These are phyloP conservation scores for Tephrocybe sp. DNA, from an alignment of 768 basidiomycete genomes.

Conservation along the genomic window DNA sequence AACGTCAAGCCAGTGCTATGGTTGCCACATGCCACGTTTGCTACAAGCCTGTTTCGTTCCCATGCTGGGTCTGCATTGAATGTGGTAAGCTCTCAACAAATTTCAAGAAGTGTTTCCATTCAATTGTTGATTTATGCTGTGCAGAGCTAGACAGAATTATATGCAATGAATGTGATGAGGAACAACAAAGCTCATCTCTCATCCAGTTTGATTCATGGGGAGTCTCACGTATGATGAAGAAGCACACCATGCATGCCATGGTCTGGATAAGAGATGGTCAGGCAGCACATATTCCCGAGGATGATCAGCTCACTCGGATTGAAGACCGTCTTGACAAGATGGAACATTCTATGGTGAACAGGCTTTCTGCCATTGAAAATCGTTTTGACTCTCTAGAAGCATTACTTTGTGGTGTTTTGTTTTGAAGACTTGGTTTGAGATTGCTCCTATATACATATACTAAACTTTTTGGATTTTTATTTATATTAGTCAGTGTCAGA, in stretches of 20 bases:
- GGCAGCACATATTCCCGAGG: not conserved
- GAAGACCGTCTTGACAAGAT: not conserved
- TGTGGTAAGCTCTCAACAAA: not conserved
- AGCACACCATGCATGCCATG: not conserved
- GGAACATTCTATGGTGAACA: not conserved
- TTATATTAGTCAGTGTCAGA: too few species aligned
- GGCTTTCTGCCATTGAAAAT: not conserved
- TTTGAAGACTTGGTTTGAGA: too few species aligned
- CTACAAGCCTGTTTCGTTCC: not conserved
- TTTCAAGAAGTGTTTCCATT: too few species aligned
- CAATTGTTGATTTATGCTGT: not conserved
- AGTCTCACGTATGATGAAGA: not conserved
- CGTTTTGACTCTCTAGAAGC: not conserved
- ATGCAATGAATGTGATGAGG: not conserved
- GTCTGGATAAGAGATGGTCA: not conserved
- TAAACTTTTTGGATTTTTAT: too few species aligned
- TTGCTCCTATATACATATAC: too few species aligned
- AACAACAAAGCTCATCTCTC: not conserved
- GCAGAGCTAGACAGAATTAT: not conserved
- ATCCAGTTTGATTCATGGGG: not conserved
- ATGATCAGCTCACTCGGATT: not conserved
- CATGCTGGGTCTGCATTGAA: slow-evolving; percentile 1
- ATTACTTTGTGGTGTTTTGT: not conserved
- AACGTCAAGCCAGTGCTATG: too few species aligned
- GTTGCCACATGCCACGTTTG: too few species aligned